phyloP scores from a whole-genome alignment of 2,329 filamentous ascomycete species.

The Aspergillus pseudotamarii region DNA sequence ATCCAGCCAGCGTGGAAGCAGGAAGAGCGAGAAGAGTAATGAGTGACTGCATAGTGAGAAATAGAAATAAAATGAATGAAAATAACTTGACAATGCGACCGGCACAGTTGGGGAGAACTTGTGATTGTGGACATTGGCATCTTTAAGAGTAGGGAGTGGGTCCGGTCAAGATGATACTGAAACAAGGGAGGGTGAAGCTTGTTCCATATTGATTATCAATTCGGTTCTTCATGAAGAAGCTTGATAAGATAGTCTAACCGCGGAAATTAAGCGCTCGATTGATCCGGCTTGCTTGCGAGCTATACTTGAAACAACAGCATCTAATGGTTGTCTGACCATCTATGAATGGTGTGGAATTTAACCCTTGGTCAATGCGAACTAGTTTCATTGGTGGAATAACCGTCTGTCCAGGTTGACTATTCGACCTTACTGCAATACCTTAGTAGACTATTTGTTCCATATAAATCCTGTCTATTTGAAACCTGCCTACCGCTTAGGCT shows the following conservation, averaged over 20 bases:
- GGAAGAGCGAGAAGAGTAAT: constrained; percentile 3
- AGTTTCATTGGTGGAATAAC: not conserved
- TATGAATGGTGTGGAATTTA: not conserved
- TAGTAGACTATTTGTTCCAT: not conserved
- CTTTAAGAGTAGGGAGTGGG: not conserved
- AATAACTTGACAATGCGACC: not conserved
- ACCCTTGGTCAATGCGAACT: not conserved
- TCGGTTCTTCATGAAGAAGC: not conserved
- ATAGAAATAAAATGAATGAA: not conserved
- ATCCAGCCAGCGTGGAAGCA: constrained; percentile 22
- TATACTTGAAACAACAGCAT: not conserved
- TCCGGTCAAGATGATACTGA: not conserved
- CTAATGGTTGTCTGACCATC: not conserved
- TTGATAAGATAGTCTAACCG: not conserved
- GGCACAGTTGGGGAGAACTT: not conserved
- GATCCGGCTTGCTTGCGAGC: not conserved
- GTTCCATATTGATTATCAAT: not conserved
- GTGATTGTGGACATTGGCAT: not conserved
- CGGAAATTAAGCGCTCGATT: not conserved
- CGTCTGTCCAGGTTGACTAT: not conserved
- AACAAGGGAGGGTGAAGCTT: not conserved
- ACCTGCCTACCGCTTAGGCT: not conserved
- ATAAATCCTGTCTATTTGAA: not conserved
- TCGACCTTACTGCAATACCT: not conserved
- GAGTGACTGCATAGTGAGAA: not conserved